Conservation (phyloP, 2,329 filamentous ascomycete species). For the Fusarium hainanense region DNA sequence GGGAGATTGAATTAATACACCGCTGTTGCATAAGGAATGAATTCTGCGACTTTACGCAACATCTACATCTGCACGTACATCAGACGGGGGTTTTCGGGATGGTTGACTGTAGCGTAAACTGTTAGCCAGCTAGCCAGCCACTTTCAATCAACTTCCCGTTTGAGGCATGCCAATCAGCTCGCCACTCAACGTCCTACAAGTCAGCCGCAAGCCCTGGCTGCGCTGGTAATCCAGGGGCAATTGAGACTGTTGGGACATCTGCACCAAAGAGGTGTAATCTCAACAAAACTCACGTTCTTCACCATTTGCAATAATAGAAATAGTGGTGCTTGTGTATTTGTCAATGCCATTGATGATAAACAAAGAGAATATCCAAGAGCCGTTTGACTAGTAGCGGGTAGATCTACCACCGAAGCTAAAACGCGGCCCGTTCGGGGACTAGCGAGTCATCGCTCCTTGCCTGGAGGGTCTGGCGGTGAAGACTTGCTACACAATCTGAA, state of each 20-base stretch:
- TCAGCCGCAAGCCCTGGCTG: neutral
- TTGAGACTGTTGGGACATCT: neutral
- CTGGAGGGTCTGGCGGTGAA: too few species aligned
- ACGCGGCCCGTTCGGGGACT: too few species aligned
- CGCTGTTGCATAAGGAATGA: too few species aligned
- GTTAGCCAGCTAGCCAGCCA: neutral
- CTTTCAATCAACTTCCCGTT: neutral
- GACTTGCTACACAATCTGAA: too few species aligned
- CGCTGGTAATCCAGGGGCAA: too few species aligned
- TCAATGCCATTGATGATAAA: accelerated
- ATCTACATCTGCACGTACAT: neutral
- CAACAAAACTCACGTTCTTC: too few species aligned
- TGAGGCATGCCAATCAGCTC: neutral
- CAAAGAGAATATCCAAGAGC: too few species aligned
- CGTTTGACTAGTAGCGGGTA: too few species aligned
- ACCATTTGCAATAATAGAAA: too few species aligned
- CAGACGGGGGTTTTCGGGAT: neutral
- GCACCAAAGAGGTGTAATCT: neutral
- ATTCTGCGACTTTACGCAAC: too few species aligned
- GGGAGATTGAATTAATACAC: too few species aligned
- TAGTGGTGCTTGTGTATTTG: neutral
- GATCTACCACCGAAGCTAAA: too few species aligned
- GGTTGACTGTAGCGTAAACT: neutral
- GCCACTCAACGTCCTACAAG: neutral
- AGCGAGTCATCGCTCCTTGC: neutral